Evolutionary conservation across 2,329 filamentous ascomycete species (phyloP), one percentile per base, ranked within the genome.

Genomic region (Fusarium newnesense): DNA sequence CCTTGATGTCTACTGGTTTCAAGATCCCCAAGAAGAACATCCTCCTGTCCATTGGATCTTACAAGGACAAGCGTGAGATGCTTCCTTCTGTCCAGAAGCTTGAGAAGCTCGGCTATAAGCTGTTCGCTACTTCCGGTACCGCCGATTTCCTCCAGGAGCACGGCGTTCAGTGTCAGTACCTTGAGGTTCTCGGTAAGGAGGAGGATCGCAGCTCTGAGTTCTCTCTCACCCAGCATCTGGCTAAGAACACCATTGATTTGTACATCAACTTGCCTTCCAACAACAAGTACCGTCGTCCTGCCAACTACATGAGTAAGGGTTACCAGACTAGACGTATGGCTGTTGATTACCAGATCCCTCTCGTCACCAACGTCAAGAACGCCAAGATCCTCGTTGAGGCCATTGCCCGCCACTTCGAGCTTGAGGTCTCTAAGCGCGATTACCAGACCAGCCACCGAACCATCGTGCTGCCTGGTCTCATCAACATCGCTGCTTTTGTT

Each of bases 191-290:
- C 18, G 90, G 89, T 59, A 91, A 92, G 65, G 90, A 95, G 72
- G 93, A 95, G 76, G 92, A 95, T 71, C 94, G 97, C 81, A 95
- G 96, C 83, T 94, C 95, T 1, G 96, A 99, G 84, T 99, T 97
- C 85, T 99, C 96, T 13, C 89, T 99, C 70, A 98, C 95, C 4
- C 95, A 98, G 85, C 96, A 98, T 85, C 86, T 99, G 84, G 93
- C 96, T 66, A 98, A 97, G 86, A 98, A 98, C 85, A 92, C 96
- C 83, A 99, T 99, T 78, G 96, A 98, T 82, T 86, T 99, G 69
- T 99, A 99, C 86, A 98, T 99, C 91, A 99, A 99, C 84, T 84
- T 99, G 83, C 96, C 96, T n/a, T 98, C 96, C 18, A 97, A 90
- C 89, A 99, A 99, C 87, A 94, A 95, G 83, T 99, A 97, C 88